Percentiles rank a stretch among this genome's conserved stretches.
Evolutionary conservation across 306 rosid species (phyloP).

Genomic region (Cucurbita ficifolia): DNA sequence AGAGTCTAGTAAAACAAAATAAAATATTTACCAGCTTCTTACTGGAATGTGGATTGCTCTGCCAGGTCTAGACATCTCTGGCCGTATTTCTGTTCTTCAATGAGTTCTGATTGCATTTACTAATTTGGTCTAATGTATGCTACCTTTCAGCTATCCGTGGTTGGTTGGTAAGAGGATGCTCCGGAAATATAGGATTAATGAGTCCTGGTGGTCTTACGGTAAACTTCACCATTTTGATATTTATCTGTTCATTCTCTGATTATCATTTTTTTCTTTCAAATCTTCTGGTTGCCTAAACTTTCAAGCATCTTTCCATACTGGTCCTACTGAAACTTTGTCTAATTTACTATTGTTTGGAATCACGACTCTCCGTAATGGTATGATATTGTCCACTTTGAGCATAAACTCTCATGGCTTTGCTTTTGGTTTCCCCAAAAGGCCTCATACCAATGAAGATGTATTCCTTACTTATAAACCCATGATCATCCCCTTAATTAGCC

Average conservation of each 20-base stretch:
- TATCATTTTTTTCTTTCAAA: neutral
- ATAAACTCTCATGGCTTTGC: no score
- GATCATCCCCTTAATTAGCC: no score
- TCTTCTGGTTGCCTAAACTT: neutral
- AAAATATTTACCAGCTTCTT: neutral
- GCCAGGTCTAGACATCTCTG: neutral
- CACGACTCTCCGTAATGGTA: no score
- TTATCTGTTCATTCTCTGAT: neutral
- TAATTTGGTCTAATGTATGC: conserved; percentile 8
- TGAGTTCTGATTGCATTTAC: neutral
- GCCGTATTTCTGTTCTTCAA: neutral
- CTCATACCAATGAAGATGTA: no score
- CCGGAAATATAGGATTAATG: conserved; percentile 59
- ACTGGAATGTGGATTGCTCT: neutral
- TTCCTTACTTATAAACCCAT: no score
- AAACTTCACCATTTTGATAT: conserved; percentile 2
- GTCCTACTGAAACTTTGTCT: neutral
- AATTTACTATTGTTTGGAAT: neutral
- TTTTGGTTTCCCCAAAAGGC: no score
- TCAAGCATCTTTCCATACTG: neutral
- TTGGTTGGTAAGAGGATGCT: conserved; percentile 80
- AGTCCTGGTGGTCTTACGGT: conserved; percentile 50
- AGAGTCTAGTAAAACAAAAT: neutral
- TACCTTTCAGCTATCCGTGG: conserved; percentile 69
- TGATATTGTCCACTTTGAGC: no score